These are phyloP conservation scores for Scutellaria barbata DNA, from an alignment of 257 asterid genomes.

Conservation along the genomic window DNA sequence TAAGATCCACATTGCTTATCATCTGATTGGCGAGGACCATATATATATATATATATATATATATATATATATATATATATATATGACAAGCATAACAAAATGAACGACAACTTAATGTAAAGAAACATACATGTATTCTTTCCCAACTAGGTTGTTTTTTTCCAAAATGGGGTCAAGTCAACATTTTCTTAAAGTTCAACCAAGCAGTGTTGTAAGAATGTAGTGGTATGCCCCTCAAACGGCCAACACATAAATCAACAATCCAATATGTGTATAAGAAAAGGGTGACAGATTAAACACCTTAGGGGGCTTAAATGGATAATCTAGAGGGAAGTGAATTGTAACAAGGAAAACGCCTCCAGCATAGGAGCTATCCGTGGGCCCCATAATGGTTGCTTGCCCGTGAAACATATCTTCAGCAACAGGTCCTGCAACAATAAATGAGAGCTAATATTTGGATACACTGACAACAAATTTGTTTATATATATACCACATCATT, in stretches of 20 bases:
- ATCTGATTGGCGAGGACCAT: too few species aligned
- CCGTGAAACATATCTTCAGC: conserved; percentile 44
- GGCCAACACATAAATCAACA: neutral
- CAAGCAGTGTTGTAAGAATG: neutral
- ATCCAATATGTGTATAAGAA: neutral
- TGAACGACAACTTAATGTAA: too few species aligned
- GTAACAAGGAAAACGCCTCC: conserved; percentile 36
- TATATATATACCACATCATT: too few species aligned
- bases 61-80: too few species aligned
- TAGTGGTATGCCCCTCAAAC: neutral
- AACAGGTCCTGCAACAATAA: conserved; percentile 35
- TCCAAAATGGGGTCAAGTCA: neutral
- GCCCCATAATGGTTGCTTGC: conserved; percentile 43
- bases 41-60: too few species aligned
- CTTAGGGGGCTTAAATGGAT: conserved; percentile 44
- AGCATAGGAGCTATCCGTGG: conserved; percentile 32
- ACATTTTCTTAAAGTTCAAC: neutral
- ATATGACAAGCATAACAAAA: too few species aligned
- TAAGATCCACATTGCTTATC: too few species aligned
- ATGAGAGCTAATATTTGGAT: neutral
- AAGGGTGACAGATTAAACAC: neutral
- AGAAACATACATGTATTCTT: too few species aligned
- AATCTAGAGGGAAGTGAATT: conserved; percentile 39
- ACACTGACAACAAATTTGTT: too few species aligned
- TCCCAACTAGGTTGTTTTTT: too few species aligned